These are phyloP conservation scores for Triglochin maritima DNA, from an alignment of 106 monocot genomes.

Conservation along the genomic window DNA sequence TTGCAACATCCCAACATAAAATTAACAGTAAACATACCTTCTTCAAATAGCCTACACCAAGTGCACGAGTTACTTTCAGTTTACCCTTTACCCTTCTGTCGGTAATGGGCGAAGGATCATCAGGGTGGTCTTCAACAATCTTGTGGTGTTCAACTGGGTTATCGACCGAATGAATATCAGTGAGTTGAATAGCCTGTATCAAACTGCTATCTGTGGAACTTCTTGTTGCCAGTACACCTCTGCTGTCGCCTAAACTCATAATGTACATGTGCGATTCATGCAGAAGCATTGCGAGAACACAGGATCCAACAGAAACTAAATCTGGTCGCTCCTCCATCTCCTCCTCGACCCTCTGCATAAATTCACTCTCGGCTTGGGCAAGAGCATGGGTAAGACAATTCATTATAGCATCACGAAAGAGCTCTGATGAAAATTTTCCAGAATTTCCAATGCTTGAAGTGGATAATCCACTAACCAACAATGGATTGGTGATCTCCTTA, in stretches of 20 bases:
- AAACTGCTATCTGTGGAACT: conserved; percentile 3
- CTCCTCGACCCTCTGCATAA: conserved; percentile 58
- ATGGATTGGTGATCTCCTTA: conserved; percentile 11
- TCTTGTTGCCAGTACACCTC: conserved; percentile 63
- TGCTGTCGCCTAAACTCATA: conserved; percentile 77
- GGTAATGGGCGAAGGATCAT: conserved; percentile 46
- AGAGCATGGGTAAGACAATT: conserved; percentile 47
- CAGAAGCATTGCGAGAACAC: conserved; percentile 60
- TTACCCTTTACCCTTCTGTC: conserved; percentile 69
- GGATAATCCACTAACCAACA: conserved; percentile 13
- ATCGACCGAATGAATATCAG: conserved; percentile 59
- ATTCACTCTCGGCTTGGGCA: conserved; percentile 73
- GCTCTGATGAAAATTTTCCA: conserved; percentile 12
- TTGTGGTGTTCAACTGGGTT: conserved; percentile 42
- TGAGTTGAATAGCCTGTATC: conserved; percentile 51
- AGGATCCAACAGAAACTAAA: conserved; percentile 74
- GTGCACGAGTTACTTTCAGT: conserved; percentile 68
- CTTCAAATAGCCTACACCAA: conserved; percentile 88
- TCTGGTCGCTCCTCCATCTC: conserved; percentile 83
- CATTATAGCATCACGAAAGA: conserved; percentile 39
- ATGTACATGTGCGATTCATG: conserved; percentile 55
- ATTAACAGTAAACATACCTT: conserved; percentile 29
- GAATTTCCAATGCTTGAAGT: conserved; percentile 18
- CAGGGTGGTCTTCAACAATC: conserved; percentile 53
- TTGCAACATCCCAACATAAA: neutral